A percentile compares a stretch with the other conserved stretches of the same genome.
Conservation (phyloP, 192 early-diverging fungal genomes). For the Physocladia obscura region DNA sequence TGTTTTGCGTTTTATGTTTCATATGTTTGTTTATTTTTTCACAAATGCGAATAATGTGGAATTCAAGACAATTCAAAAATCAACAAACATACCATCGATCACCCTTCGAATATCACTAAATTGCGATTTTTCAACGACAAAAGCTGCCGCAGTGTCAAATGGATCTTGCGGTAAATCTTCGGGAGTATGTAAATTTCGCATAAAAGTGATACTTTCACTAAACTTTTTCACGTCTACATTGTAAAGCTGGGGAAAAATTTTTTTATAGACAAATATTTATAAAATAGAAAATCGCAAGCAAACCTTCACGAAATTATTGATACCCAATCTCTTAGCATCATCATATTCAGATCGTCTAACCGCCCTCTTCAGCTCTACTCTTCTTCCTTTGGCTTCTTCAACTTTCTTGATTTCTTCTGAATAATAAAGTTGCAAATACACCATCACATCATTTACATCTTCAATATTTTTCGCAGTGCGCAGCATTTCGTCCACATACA, state of each 20-base stretch:
- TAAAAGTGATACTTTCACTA: conserved; percentile 18
- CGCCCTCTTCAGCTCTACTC: conserved; percentile 42
- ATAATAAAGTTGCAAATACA: conserved; percentile 54
- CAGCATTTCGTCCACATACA: conserved; percentile 42
- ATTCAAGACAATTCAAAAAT: conserved; percentile 3
- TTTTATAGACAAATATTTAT: too few relatives aligned
- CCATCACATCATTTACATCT: conserved; percentile 43
- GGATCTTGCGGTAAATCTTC: conserved; percentile 59
- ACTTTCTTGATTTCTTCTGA: conserved; percentile 42
- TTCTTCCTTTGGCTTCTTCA: conserved; percentile 34
- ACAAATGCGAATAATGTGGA: too few relatives aligned
- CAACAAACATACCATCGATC: conserved; percentile 39
- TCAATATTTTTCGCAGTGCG: conserved; percentile 33
- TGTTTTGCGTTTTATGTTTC: conserved; percentile 9
- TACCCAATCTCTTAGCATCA: conserved; percentile 33
- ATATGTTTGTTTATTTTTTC: too few relatives aligned
- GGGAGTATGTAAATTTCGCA: conserved; percentile 37
- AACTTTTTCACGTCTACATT: conserved; percentile 33
- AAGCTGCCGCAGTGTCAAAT: conserved; percentile 52
- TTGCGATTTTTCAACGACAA: conserved; percentile 35
- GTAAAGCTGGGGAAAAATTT: conserved; percentile 28
- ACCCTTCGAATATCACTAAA: conserved; percentile 57
- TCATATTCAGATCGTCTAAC: conserved; percentile 47
- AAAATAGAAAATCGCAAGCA: neutral
- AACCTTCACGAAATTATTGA: conserved; percentile 49